phyloP scores from a whole-genome alignment of 352 stramenopile genomes.

The Pelagophyceae sp. region DNA sequence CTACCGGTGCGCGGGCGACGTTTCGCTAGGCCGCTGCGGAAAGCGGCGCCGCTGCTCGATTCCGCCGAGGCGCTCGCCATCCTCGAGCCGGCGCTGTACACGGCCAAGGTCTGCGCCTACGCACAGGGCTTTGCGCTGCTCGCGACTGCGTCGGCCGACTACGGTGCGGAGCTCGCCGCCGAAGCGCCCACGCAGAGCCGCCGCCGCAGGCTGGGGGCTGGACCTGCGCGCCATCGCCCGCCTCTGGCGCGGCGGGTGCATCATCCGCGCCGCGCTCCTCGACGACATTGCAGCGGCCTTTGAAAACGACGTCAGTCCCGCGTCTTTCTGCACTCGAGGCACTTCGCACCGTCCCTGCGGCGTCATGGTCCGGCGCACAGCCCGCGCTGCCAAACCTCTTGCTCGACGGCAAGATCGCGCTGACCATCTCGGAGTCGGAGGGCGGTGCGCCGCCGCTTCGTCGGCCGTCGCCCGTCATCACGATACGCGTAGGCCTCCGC shows the following conservation, averaged over 20 bases:
- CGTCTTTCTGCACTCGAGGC: too few species aligned
- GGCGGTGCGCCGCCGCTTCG: too few species aligned
- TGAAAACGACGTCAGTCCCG: conserved; percentile 71
- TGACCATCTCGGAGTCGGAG: conserved; percentile 79
- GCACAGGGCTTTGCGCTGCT: conserved; percentile 90
- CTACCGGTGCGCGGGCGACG: too few species aligned
- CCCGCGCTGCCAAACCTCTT: conserved; percentile 87
- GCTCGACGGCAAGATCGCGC: conserved; percentile 90
- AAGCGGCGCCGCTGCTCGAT: neutral
- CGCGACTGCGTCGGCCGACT: conserved; percentile 78
- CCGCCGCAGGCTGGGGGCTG: conserved; percentile 94
- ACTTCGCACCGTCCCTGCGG: too few species aligned
- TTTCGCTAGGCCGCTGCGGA: too few species aligned
- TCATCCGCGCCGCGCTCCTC: conserved; percentile 93
- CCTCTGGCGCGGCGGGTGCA: conserved; percentile 99
- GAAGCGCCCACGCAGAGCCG: too few species aligned
- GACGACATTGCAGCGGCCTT: conserved; percentile 93
- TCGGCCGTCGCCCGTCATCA: conserved; percentile 81
- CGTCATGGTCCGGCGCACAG: too few species aligned
- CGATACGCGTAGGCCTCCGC: too few species aligned
- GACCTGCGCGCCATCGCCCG: conserved; percentile 88
- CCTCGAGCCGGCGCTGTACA: conserved; percentile 88
- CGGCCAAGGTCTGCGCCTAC: conserved; percentile 97
- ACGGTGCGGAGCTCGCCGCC: too few species aligned
- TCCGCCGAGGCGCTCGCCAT: neutral